A percentile compares a stretch with the other conserved stretches of the same genome.
Conservation (phyloP, 345 rosid genomes). For the Brassica cretica region DNA sequence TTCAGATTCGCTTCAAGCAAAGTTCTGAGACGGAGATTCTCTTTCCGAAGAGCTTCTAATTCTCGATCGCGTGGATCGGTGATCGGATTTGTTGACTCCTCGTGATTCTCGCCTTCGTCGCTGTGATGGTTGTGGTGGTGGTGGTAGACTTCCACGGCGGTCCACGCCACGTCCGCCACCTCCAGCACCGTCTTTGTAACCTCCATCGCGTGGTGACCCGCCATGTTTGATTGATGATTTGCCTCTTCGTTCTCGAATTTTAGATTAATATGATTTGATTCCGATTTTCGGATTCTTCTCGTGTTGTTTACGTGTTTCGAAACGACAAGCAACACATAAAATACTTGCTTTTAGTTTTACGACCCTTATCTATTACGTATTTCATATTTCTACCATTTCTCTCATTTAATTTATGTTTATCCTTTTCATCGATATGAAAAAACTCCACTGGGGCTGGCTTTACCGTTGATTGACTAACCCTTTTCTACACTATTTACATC, state of each 20-base stretch:
- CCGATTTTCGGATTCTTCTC: constrained; percentile 4
- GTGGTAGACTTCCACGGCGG: constrained; percentile 65
- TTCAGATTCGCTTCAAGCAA: constrained; percentile 73
- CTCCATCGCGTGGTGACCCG: constrained; percentile 67
- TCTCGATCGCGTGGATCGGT: constrained; percentile 45
- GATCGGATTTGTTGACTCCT: constrained; percentile 15
- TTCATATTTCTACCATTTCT: not conserved
- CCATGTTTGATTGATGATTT: constrained; percentile 38
- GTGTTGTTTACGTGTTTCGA: constrained; percentile 35
- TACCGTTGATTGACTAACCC: no score
- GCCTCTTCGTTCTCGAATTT: constrained; percentile 1
- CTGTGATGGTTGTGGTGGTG: constrained; percentile 48
- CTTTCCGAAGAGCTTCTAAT: constrained; percentile 59
- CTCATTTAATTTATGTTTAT: no score
- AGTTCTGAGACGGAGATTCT: constrained; percentile 63
- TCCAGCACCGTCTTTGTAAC: constrained; percentile 90
- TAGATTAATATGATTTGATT: constrained; percentile 20
- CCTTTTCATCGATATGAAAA: no score
- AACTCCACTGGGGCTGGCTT: no score
- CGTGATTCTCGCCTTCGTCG: constrained; percentile 15
- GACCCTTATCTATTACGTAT: not conserved
- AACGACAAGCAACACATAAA: constrained; percentile 27
- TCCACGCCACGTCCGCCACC: constrained; percentile 96
- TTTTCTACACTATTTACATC: no score
- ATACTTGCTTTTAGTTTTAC: not conserved